A percentile compares a stretch with the other conserved stretches of the same genome.
Conservation (phyloP, 2,329 filamentous ascomycete species). For the Colletotrichum echinochloae region DNA sequence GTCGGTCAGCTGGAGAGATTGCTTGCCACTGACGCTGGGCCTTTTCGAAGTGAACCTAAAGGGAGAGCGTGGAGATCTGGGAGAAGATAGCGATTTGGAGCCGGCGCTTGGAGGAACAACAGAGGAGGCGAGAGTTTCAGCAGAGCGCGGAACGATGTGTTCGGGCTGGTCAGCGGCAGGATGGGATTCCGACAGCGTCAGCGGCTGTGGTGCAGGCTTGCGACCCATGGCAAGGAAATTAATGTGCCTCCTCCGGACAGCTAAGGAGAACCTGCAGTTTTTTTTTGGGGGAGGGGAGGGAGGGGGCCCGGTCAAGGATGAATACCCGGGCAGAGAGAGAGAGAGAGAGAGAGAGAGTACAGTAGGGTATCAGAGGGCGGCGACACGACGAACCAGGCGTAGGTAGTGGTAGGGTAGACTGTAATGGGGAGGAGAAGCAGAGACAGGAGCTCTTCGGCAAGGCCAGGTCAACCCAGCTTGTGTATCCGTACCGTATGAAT, state of each 20-base stretch:
- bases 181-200: conserved; percentile 61
- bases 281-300: not conserved
- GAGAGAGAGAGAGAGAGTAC: not conserved
- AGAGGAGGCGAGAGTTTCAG: conserved; percentile 49
- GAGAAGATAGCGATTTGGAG: conserved; percentile 57
- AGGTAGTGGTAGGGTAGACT: conserved; percentile 9
- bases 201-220: conserved; percentile 69
- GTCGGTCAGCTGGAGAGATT: conserved; percentile 38
- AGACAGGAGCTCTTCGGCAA: conserved; percentile 16
- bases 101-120: conserved; percentile 48
- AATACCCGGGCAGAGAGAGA: conserved; percentile 7
- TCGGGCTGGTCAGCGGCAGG: conserved; percentile 48
- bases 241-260: conserved; percentile 28
- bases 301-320: conserved; percentile 40
- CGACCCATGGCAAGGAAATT: conserved; percentile 60
- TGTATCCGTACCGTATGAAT: conserved; percentile 37
- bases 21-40: conserved; percentile 35
- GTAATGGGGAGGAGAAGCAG: conserved; percentile 6
- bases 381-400: conserved; percentile 22
- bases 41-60: conserved; percentile 58
- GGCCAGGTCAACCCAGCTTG: conserved; percentile 15
- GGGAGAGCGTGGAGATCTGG: conserved; percentile 58
- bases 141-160: conserved; percentile 46
- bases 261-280: conserved; percentile 22
- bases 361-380: conserved; percentile 1